phyloP scores from a whole-genome alignment of 305 asterid genomes.

The Ajuga reptans region DNA sequence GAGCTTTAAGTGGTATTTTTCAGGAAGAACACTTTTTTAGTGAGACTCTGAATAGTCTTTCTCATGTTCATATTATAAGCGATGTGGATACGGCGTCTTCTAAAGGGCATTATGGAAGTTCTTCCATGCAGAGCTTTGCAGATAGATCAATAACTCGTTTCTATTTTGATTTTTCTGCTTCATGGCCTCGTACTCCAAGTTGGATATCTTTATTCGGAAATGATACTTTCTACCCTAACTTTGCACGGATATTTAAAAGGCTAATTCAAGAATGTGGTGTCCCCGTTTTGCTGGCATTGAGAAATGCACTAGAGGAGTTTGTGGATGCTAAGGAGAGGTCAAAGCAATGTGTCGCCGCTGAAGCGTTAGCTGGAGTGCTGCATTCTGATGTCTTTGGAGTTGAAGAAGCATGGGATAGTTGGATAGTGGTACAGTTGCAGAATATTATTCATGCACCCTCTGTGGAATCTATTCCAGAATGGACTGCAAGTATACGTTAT shows the following conservation, averaged over 20 bases:
- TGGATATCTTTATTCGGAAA: conserved; percentile 90
- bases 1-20: conserved; percentile 65
- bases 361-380: conserved; percentile 88
- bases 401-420: conserved; percentile 91
- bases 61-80: conserved; percentile 78
- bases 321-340: conserved; percentile 85
- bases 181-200: conserved; percentile 98
- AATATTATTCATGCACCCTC: conserved; percentile 70
- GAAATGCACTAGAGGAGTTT: conserved; percentile 66
- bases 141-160: conserved; percentile 91
- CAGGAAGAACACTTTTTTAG: conserved; percentile 88
- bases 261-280: conserved; percentile 92
- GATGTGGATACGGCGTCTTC: conserved; percentile 70
- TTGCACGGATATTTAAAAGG: conserved; percentile 89
- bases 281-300: conserved; percentile 68
- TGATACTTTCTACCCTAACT: conserved; percentile 78
- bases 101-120: conserved; percentile 67
- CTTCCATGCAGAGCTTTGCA: conserved; percentile 79
- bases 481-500: conserved; percentile 92
- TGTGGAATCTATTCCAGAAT: conserved; percentile 94
- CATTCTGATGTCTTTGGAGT: conserved; percentile 87
- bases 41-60: conserved; percentile 78
- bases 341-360: conserved; percentile 99
- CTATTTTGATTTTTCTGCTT: conserved; percentile 94
- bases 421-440: conserved; percentile 72